These are phyloP conservation scores for Mycena filopes DNA, from an alignment of 768 basidiomycete species.

Conservation along the genomic window DNA sequence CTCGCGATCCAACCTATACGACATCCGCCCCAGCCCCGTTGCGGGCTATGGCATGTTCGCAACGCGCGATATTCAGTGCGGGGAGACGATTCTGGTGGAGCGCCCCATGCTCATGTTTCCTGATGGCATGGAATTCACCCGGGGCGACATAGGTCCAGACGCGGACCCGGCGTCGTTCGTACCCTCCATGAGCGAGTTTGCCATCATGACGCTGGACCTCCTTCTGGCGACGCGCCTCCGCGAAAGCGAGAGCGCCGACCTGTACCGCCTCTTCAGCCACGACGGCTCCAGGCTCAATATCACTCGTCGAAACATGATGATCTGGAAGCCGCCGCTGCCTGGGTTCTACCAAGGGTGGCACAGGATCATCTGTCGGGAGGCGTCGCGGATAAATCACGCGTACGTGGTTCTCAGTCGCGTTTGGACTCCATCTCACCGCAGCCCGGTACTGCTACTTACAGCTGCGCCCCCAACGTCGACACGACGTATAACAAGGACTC, in stretches of 20 bases:
- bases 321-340: not conserved
- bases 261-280: not conserved
- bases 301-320: conserved; percentile 13
- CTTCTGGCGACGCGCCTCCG: conserved; percentile 1
- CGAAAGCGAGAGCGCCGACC: not conserved
- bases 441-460: no score
- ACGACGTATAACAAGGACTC: no score
- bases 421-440: no score
- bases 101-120: conserved; percentile 7
- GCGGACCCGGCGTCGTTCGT: no score
- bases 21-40: conserved; percentile 4
- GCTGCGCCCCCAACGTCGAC: no score
- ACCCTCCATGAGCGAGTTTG: no score
- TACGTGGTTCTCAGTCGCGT: conserved; percentile 1
- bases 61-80: not conserved
- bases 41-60: conserved; percentile 16
- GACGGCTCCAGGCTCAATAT: conserved; percentile 13
- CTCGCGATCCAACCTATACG: conserved; percentile 4
- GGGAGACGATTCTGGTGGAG: conserved; percentile 13
- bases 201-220: not conserved
- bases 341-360: not conserved
- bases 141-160: no score
- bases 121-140: no score
- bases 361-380: not conserved
- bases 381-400: conserved; percentile 18